phyloP scores from a whole-genome alignment of 2,329 filamentous ascomycete species.

The Paramyrothecium sp. region DNA sequence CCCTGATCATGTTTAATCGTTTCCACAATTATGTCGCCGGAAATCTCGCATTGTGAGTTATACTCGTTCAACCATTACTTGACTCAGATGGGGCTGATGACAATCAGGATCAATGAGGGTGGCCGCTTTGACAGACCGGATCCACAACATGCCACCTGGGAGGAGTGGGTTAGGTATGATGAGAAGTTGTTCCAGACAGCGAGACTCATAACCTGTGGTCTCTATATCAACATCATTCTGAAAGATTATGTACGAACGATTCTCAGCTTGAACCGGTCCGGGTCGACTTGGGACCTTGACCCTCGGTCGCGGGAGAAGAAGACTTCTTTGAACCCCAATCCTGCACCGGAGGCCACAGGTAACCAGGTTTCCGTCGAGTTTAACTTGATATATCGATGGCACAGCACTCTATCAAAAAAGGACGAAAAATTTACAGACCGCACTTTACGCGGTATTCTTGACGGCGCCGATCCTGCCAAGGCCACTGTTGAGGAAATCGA shows the following conservation, averaged over 20 bases:
- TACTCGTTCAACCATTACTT: background rate
- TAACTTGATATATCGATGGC: slow-evolving; percentile 52
- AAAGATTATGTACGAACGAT: slow-evolving; percentile 54
- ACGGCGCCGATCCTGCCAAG: background rate
- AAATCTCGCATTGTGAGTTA: slow-evolving; percentile 9
- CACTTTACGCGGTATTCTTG: slow-evolving; percentile 3
- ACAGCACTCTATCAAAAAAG: slow-evolving; percentile 37
- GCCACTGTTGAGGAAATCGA: background rate
- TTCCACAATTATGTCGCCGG: slow-evolving; percentile 20
- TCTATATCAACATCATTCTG: slow-evolving; percentile 52
- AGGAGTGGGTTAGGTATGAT: slow-evolving; percentile 23
- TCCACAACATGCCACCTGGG: slow-evolving; percentile 35
- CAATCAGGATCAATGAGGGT: slow-evolving; percentile 15
- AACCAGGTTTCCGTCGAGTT: slow-evolving; percentile 53
- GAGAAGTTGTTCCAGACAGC: slow-evolving; percentile 37
- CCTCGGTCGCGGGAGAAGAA: slow-evolving; percentile 22
- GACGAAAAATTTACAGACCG: slow-evolving; percentile 38
- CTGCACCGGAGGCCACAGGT: slow-evolving; percentile 13
- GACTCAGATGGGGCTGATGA: too few relatives aligned
- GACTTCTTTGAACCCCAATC: slow-evolving; percentile 4
- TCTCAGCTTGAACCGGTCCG: slow-evolving; percentile 32
- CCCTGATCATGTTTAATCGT: slow-evolving; percentile 52
- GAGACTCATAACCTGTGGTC: slow-evolving; percentile 48
- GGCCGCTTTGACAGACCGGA: slow-evolving; percentile 21
- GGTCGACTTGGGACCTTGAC: slow-evolving; percentile 26